These are phyloP conservation scores for Huntiella bhutanensis DNA, from an alignment of 2,329 filamentous ascomycete genomes.

Conservation along the genomic window DNA sequence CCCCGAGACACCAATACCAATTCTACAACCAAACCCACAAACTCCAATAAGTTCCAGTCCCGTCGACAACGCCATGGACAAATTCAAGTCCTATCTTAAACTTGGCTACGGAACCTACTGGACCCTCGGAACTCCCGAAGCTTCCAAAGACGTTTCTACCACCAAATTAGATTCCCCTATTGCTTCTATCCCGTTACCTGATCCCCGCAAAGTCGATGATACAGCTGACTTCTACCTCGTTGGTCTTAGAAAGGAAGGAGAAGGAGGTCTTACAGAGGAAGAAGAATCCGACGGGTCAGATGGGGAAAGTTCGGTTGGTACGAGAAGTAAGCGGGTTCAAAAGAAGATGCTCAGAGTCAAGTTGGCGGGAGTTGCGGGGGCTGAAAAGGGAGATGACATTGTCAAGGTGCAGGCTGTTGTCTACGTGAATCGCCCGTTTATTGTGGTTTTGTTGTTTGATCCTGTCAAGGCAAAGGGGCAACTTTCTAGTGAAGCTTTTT, in stretches of 20 bases:
- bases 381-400: conserved; percentile 27
- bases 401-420: conserved; percentile 46
- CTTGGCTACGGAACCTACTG: conserved; percentile 50
- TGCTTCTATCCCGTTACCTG: conserved; percentile 1
- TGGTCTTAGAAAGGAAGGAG: conserved; percentile 46
- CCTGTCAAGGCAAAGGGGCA: conserved; percentile 36
- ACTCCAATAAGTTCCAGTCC: neutral
- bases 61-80: conserved; percentile 28
- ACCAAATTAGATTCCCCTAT: neutral
- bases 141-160: conserved; percentile 2
- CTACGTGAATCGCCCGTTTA: conserved; percentile 56
- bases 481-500: conserved; percentile 34
- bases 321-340: conserved; percentile 13
- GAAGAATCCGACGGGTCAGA: conserved; percentile 19
- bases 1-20: neutral
- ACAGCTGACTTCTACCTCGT: conserved; percentile 39
- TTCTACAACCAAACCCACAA: neutral
- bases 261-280: conserved; percentile 21
- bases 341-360: conserved; percentile 16
- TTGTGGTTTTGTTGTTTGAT: conserved; percentile 56
- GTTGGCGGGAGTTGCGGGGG: conserved; percentile 22
- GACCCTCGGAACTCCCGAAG: conserved; percentile 17
- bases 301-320: conserved; percentile 25
- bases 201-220: conserved; percentile 9
- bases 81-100: conserved; percentile 45